phyloP scores from a whole-genome alignment of 1,284 basidiomycete genomes.

The Volvariella volvacea region DNA sequence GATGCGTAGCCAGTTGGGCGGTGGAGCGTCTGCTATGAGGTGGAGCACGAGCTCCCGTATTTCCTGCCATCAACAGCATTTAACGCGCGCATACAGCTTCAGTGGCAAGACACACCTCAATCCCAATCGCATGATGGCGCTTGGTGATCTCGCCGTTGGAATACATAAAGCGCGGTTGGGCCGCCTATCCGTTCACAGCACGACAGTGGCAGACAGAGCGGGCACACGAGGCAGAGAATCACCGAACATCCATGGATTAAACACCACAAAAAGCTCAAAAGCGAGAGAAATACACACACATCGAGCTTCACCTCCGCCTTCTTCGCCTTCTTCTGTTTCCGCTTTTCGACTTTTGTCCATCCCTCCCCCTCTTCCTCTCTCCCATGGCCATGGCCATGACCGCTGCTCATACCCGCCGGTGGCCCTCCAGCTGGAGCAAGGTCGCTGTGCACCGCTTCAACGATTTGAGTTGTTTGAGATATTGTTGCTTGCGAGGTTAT shows the following conservation, averaged over 20 bases:
- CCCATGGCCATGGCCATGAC: too few relatives aligned
- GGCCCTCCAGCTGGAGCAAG: too few relatives aligned
- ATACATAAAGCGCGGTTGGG: conserved; percentile 76
- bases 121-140: conserved; percentile 65
- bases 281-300: conserved; percentile 37
- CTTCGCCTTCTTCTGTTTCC: conserved; percentile 68
- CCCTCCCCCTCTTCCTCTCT: conserved; percentile 35
- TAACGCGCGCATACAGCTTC: not conserved
- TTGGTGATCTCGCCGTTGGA: conserved; percentile 66
- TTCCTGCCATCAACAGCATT: conserved; percentile 43
- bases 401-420: too few relatives aligned
- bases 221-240: too few relatives aligned
- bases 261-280: conserved; percentile 4
- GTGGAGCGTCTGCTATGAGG: conserved; percentile 74
- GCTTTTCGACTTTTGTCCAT: conserved; percentile 74
- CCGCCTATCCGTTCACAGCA: conserved; percentile 30
- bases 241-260: too few relatives aligned
- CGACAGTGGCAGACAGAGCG: not conserved
- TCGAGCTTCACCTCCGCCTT: conserved; percentile 51
- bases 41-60: conserved; percentile 80
- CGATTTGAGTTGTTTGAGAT: too few relatives aligned
- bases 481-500: too few relatives aligned
- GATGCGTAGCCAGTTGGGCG: conserved; percentile 77
- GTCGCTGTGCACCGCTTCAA: too few relatives aligned
- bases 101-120: conserved; percentile 52